Percentiles rank a stretch among this genome's conserved stretches.
phyloP scores from a whole-genome alignment of 2,329 filamentous ascomycete genomes.

The Cytospora chrysosperma region DNA sequence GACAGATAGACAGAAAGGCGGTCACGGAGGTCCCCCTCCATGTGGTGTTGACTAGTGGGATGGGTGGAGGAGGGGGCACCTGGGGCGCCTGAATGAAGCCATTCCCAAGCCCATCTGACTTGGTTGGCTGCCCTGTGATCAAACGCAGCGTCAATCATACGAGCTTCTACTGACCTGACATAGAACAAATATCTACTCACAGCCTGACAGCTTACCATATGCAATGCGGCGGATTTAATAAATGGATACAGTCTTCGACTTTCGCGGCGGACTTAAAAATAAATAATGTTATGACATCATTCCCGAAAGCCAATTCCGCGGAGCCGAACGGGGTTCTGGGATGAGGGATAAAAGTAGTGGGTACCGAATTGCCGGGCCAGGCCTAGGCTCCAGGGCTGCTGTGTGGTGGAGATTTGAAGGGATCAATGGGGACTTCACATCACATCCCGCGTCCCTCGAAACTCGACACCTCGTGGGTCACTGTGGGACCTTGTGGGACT shows the following conservation, averaged over 20 bases:
- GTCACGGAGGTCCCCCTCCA: background rate
- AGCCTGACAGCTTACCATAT: too few species aligned
- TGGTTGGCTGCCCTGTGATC: background rate
- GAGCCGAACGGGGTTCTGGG: background rate
- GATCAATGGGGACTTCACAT: background rate
- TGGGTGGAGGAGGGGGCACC: background rate
- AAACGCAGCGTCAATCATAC: background rate
- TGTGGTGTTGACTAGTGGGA: background rate
- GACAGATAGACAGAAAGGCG: background rate
- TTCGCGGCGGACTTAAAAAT: background rate
- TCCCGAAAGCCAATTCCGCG: background rate
- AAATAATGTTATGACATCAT: background rate
- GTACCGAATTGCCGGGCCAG: background rate
- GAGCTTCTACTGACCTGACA: background rate
- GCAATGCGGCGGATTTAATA: too few species aligned
- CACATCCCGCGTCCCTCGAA: background rate
- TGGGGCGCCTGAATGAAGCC: background rate
- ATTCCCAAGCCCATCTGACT: background rate
- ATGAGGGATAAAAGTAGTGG: background rate
- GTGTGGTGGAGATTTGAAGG: background rate
- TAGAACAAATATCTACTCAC: too few species aligned
- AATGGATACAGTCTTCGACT: background rate
- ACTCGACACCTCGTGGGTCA: background rate
- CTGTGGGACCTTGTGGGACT: background rate
- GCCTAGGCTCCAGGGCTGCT: background rate